Conservation (phyloP, 2,329 filamentous ascomycete genomes). For the Claviceps purpurea region DNA sequence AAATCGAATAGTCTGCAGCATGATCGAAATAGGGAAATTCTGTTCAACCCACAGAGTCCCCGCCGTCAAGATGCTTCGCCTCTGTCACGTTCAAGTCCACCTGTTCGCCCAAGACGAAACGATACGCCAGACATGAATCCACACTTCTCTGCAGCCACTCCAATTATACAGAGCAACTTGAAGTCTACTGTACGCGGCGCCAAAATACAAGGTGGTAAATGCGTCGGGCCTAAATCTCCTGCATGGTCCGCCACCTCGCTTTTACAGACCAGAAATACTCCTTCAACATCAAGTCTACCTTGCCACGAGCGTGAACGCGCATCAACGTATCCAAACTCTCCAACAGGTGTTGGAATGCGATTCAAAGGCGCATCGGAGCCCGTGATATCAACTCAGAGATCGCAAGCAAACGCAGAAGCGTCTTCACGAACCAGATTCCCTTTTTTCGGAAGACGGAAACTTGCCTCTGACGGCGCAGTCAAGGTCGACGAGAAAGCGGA, state of each 20-base stretch:
- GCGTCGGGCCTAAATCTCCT: constrained; percentile 16
- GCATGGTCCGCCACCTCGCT: constrained; percentile 21
- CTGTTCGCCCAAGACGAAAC: constrained; percentile 53
- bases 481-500: constrained; percentile 36
- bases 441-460: constrained; percentile 63
- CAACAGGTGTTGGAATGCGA: constrained; percentile 9
- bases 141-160: constrained; percentile 36
- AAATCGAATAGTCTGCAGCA: background rate
- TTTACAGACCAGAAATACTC: constrained; percentile 16
- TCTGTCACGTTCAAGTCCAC: constrained; percentile 27
- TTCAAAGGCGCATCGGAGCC: constrained; percentile 11
- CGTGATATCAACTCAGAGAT: constrained; percentile 25
- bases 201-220: constrained; percentile 33
- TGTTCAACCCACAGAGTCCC: constrained; percentile 25
- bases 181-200: constrained; percentile 16
- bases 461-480: constrained; percentile 33
- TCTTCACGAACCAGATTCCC: constrained; percentile 56
- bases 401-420: constrained; percentile 39
- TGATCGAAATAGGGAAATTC: background rate
- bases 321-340: constrained; percentile 5
- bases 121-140: constrained; percentile 49
- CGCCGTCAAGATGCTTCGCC: constrained; percentile 13
- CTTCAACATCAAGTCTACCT: constrained; percentile 19
- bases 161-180: constrained; percentile 49
- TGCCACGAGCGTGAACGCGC: constrained; percentile 8